Conservation (phyloP, 208 protist genomes). For the Leishmania lainsoni region DNA sequence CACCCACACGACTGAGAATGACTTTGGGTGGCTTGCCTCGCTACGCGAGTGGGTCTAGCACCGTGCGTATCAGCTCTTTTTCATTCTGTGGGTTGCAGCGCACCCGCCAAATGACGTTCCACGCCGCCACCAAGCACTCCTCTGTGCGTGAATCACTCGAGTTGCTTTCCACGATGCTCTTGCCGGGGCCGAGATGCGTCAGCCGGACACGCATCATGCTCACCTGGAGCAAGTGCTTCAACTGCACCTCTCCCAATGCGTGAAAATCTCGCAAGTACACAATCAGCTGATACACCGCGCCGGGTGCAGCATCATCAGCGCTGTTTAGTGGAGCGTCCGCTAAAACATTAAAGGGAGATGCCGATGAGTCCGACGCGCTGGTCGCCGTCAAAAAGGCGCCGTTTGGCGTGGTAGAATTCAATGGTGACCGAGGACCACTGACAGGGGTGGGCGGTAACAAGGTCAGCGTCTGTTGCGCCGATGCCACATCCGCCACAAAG, state of each 20-base stretch:
- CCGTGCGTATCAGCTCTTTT: conserved; percentile 21
- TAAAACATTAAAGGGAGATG: neutral
- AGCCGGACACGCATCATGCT: conserved; percentile 44
- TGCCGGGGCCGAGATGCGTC: neutral
- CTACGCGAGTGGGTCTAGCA: conserved; percentile 22
- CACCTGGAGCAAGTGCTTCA: conserved; percentile 66
- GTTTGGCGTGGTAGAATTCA: neutral
- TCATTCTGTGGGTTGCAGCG: conserved; percentile 19
- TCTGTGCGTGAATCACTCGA: neutral
- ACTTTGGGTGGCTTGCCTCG: too few relatives aligned
- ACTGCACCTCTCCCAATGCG: conserved; percentile 16
- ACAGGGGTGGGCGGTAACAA: conserved; percentile 3
- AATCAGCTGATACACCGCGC: conserved; percentile 6
- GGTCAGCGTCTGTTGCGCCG: conserved; percentile 16
- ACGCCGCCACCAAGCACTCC: conserved; percentile 5
- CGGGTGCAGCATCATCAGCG: neutral
- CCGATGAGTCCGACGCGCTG: neutral
- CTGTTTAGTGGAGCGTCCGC: neutral
- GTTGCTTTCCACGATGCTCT: neutral
- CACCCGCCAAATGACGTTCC: conserved; percentile 39
- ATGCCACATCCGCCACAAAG: conserved; percentile 62
- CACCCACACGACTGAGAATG: neutral
- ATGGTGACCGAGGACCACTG: neutral
- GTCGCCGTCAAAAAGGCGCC: neutral
- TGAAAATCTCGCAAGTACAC: conserved; percentile 14